Conservation (phyloP, 2,329 filamentous ascomycete species). For the Fusarium circinatum region DNA sequence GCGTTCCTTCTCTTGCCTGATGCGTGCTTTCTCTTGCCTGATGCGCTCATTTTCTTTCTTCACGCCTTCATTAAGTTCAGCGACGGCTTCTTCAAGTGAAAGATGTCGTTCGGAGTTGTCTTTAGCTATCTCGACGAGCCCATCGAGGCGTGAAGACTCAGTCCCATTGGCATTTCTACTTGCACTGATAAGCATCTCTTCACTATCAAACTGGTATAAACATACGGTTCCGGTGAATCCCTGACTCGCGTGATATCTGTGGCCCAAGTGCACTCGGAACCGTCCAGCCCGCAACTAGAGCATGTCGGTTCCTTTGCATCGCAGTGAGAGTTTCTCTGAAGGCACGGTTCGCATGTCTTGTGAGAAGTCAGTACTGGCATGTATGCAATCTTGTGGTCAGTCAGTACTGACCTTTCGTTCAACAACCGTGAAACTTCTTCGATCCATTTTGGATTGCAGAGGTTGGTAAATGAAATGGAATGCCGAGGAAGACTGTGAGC, state of each 20-base stretch:
- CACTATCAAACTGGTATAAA: accelerated
- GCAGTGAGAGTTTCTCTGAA: conserved; percentile 8
- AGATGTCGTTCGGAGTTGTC: background rate
- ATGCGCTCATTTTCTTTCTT: background rate
- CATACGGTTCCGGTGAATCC: background rate
- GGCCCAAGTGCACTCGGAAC: accelerated
- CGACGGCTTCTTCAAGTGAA: accelerated
- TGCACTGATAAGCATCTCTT: background rate
- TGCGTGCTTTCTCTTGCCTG: no score
- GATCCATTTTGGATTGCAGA: background rate
- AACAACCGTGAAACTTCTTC: accelerated
- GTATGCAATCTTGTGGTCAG: background rate
- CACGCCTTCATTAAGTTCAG: background rate
- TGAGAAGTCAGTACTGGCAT: background rate
- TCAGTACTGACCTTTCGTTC: background rate
- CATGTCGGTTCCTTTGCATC: conserved; percentile 14
- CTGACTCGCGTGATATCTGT: accelerated
- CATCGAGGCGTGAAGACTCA: background rate
- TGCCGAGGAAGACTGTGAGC: no score
- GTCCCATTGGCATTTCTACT: background rate
- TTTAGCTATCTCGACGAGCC: background rate
- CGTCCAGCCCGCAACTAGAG: background rate
- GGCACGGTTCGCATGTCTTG: conserved; percentile 14
- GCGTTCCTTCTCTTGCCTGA: no score
- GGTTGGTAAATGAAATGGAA: no score